These are phyloP conservation scores for Plantago major DNA, from an alignment of 257 asterid species.

Conservation along the genomic window DNA sequence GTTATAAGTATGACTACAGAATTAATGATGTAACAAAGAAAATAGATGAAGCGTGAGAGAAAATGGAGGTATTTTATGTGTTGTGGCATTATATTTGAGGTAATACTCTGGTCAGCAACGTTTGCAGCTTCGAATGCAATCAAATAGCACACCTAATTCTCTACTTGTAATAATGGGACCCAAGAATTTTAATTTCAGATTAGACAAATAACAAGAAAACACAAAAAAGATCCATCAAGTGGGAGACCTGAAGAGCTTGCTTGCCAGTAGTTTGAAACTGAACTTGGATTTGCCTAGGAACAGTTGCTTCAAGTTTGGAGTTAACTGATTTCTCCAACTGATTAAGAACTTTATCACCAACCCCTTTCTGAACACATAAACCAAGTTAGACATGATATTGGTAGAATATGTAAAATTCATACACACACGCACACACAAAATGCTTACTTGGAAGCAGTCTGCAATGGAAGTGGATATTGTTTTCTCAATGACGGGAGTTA, in stretches of 20 bases:
- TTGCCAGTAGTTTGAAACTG: constrained; percentile 96
- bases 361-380: constrained; percentile 77
- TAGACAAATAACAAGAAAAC: background rate
- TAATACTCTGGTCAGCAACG: too few species aligned
- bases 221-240: background rate
- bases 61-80: too few species aligned
- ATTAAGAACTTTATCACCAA: constrained; percentile 84
- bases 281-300: constrained; percentile 78
- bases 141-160: too few species aligned
- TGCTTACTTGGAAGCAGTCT: constrained; percentile 81
- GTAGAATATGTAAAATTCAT: background rate
- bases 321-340: constrained; percentile 83
- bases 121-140: too few species aligned
- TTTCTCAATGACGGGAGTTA: constrained; percentile 75
- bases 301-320: constrained; percentile 78
- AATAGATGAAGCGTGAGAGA: too few species aligned
- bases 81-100: too few species aligned
- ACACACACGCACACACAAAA: background rate
- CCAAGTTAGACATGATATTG: constrained; percentile 18
- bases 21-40: too few species aligned
- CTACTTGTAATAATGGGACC: too few species aligned
- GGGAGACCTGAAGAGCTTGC: constrained; percentile 88
- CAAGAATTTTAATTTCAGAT: too few species aligned
- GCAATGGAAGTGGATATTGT: constrained; percentile 54
- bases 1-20: too few species aligned